phyloP scores from a whole-genome alignment of 257 asterid genomes.

The Solanum habrochaites region DNA sequence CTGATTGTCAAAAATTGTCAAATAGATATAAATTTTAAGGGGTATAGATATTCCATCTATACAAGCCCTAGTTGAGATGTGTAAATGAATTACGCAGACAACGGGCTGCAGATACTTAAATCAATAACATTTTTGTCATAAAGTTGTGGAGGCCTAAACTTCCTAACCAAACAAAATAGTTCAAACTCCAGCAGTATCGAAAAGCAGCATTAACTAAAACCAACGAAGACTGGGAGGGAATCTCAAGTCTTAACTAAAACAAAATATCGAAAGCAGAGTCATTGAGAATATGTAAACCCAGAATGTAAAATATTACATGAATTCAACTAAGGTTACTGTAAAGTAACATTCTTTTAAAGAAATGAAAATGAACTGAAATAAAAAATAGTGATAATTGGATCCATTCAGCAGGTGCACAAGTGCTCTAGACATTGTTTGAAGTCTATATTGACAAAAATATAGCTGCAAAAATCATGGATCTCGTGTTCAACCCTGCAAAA shows the following conservation, averaged over 20 bases:
- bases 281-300: background rate
- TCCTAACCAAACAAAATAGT: background rate
- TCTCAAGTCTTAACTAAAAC: background rate
- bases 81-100: no score
- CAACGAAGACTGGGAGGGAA: background rate
- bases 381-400: background rate
- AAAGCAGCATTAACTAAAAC: background rate
- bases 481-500: conserved; percentile 25
- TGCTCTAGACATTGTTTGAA: conserved; percentile 4
- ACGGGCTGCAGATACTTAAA: no score
- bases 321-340: background rate
- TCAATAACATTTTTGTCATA: background rate
- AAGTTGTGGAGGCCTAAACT: background rate
- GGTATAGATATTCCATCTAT: no score
- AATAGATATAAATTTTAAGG: no score
- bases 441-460: conserved; percentile 16
- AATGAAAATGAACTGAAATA: background rate
- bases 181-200: background rate
- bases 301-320: background rate
- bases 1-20: no score
- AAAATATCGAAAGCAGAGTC: background rate
- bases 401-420: background rate
- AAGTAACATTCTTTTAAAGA: background rate
- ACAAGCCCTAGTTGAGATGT: no score
- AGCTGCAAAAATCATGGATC: conserved; percentile 13